Base-by-base conservation (phyloP, 2,329 filamentous ascomycete genomes). In the Fusarium sp. region DNA sequence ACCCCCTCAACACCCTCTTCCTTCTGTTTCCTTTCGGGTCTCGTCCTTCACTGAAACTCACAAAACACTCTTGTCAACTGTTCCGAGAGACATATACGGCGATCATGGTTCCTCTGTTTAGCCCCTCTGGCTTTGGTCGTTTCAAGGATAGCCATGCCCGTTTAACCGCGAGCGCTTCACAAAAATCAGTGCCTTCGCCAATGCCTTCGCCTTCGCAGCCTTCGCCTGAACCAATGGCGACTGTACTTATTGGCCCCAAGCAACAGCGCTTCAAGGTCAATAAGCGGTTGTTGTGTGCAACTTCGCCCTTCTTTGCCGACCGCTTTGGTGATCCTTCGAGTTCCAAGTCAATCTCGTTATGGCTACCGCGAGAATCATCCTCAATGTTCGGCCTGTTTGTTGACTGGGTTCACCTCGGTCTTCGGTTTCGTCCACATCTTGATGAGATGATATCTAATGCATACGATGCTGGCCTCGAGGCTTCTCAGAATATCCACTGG, bases 341-440 rank as follows among this genome's bases (percentile, higher is more conserved):
- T 28, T 62, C 73, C 57, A 77, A 77, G 61, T 77, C 81, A 35
- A 77, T 81, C 50, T 80, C 80, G 12, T 76, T 84, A 39, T 84
- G 83, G 83, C 81, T 85, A 12, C 84, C 86, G 0, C 82, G 83
- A 68, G 86, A 89, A 77, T 84, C 84, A 3, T 80, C 86, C 24
- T 81, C 85, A 76, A 87, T 88, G 83, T 89, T 90, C 75, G 84
- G 85, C 74, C 81, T 89, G 41, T 88, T 89, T 75, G 82, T 86
- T 48, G 81, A 87, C 50, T 89, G 87, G 86, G 83, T 90, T 30
- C 86, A 88, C 77, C 82, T 82, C 26, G 82, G 82, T 9, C 76
- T 78, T 35, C 78, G 79, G 32, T 88, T 88, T 75, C 82, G 82
- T 35, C 69, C 75, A 44, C 81, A 85, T 69, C 81, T 89, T 66